phyloP scores from a whole-genome alignment of 768 basidiomycete genomes.

The Boletus reticulatus region DNA sequence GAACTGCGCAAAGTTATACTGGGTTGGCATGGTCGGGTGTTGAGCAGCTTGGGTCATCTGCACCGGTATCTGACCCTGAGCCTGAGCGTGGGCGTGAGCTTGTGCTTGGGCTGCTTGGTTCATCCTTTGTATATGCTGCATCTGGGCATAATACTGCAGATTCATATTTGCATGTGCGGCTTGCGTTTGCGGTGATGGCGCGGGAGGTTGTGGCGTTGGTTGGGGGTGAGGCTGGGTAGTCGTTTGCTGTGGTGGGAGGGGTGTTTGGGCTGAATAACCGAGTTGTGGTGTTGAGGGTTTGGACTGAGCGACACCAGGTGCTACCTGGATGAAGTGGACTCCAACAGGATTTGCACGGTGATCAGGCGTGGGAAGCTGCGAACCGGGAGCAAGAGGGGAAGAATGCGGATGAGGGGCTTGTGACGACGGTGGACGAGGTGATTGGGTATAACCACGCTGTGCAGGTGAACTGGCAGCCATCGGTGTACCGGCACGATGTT shows the following conservation, averaged over 20 bases:
- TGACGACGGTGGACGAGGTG: conserved; percentile 33
- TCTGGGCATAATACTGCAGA: conserved; percentile 20
- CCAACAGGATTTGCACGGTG: conserved; percentile 21
- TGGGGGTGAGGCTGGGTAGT: conserved; percentile 22
- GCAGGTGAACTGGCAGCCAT: conserved; percentile 29
- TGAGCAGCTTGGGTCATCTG: conserved; percentile 26
- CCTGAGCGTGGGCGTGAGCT: conserved; percentile 16
- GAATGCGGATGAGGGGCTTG: conserved; percentile 29
- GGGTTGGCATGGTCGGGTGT: conserved; percentile 23
- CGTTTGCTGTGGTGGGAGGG: conserved; percentile 20
- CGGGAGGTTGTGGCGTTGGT: conserved; percentile 23
- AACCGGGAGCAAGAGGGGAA: conserved; percentile 29
- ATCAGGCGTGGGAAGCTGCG: conserved; percentile 26
- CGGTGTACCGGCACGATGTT: conserved; percentile 16
- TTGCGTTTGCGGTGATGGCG: conserved; percentile 19
- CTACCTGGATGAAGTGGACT: conserved; percentile 29
- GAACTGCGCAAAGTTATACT: conserved; percentile 37
- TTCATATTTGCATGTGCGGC: conserved; percentile 13
- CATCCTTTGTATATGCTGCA: conserved; percentile 18
- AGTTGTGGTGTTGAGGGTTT: conserved; percentile 33
- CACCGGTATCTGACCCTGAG: conserved; percentile 23
- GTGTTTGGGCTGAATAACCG: conserved; percentile 19
- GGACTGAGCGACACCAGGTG: conserved; percentile 19
- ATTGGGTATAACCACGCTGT: conserved; percentile 34
- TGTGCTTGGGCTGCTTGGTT: conserved; percentile 26